Conservation (phyloP, 306 rosid species). For the Medicago lupulina region DNA sequence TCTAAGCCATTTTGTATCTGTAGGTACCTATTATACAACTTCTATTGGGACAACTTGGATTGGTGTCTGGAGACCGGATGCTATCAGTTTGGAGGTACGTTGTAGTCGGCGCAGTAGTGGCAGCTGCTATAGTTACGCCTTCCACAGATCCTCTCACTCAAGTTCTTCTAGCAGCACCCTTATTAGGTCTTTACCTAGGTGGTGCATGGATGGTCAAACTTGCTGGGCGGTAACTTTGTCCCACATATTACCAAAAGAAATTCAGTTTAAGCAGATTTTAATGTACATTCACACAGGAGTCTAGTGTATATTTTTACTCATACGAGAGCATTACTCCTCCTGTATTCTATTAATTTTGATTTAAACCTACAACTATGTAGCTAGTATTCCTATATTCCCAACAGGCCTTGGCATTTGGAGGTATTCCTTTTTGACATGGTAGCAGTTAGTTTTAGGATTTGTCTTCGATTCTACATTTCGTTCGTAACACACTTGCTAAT, state of each 20-base stretch:
- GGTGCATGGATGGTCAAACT: slow-evolving; percentile 97
- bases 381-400: slow-evolving; percentile 27
- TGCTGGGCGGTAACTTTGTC: slow-evolving; percentile 58
- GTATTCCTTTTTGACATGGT: not conserved
- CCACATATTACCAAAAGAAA: slow-evolving; percentile 9
- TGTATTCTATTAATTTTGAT: slow-evolving; percentile 21
- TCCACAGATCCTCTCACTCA: slow-evolving; percentile 95
- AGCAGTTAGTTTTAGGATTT: slow-evolving; percentile 11
- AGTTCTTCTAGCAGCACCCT: slow-evolving; percentile 80
- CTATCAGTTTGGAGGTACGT: slow-evolving; percentile 96
- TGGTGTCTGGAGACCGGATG: slow-evolving; percentile 92
- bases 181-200: slow-evolving; percentile 86
- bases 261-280: slow-evolving; percentile 28
- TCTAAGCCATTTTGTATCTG: slow-evolving; percentile 26
- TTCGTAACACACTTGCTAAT: not conserved
- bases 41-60: slow-evolving; percentile 84
- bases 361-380: slow-evolving; percentile 21
- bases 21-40: slow-evolving; percentile 91
- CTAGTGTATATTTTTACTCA: slow-evolving; percentile 41
- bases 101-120: slow-evolving; percentile 93
- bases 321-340: slow-evolving; percentile 33
- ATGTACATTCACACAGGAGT: slow-evolving; percentile 56
- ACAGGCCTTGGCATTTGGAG: slow-evolving; percentile 3
- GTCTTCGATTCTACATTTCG: not conserved
- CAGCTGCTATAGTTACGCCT: slow-evolving; percentile 85